phyloP scores from a whole-genome alignment of 176 grass and related monocot species.

The Saccharum officinarum region DNA sequence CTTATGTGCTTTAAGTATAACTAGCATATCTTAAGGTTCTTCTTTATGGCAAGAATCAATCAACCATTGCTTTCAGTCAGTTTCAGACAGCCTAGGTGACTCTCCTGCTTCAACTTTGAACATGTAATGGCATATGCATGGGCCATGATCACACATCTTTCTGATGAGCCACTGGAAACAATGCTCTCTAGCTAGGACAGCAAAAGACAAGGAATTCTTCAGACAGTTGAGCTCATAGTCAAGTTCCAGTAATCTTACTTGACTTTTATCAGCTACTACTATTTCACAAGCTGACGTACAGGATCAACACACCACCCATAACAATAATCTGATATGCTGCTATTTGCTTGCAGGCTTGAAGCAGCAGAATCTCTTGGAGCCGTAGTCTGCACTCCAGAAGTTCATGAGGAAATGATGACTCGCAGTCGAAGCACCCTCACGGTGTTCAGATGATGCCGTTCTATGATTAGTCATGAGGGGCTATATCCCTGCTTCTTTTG shows the following conservation, averaged over 20 bases:
- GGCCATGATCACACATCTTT: neutral
- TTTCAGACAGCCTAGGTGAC: neutral
- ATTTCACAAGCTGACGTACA: neutral
- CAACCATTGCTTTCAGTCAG: conserved; percentile 10
- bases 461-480: conserved; percentile 14
- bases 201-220: neutral
- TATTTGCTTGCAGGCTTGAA: neutral
- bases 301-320: neutral
- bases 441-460: conserved; percentile 20
- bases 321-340: neutral
- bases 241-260: neutral
- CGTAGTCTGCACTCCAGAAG: neutral
- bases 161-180: neutral
- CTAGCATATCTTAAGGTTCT: conserved; percentile 22
- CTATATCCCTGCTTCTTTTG: conserved; percentile 10
- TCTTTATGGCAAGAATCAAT: conserved; percentile 17
- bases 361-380: conserved; percentile 34
- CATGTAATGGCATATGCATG: neutral
- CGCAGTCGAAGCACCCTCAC: neutral
- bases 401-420: conserved; percentile 26
- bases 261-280: neutral
- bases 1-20: neutral
- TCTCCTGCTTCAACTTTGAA: neutral
- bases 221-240: neutral
- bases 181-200: neutral